Conservation (phyloP, 257 asterid genomes). For the Penstemon barbatus region DNA sequence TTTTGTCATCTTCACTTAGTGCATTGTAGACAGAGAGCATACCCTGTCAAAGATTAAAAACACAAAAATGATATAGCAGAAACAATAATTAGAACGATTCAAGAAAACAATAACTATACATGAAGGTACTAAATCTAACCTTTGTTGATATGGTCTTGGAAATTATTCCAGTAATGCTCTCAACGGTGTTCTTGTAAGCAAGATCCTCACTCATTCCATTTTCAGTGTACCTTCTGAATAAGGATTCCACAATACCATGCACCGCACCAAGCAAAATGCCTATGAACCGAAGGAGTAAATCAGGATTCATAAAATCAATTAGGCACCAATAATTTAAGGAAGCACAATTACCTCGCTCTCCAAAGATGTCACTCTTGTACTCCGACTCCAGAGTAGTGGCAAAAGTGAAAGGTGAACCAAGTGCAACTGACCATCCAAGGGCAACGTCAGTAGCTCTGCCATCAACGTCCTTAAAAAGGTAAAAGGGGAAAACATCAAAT, state of each 20-base stretch:
- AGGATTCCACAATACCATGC: slow-evolving; percentile 89
- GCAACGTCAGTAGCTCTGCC: slow-evolving; percentile 98
- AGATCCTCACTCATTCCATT: slow-evolving; percentile 88
- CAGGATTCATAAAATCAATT: slow-evolving; percentile 17
- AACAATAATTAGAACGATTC: slow-evolving; percentile 13
- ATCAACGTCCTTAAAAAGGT: slow-evolving; percentile 67
- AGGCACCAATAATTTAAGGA: not conserved
- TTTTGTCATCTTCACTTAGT: slow-evolving; percentile 73
- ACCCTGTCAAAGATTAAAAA: slow-evolving; percentile 54
- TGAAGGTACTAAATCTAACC: slow-evolving; percentile 39
- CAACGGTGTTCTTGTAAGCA: slow-evolving; percentile 95
- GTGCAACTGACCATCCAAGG: slow-evolving; percentile 96
- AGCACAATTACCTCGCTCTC: slow-evolving; percentile 73
- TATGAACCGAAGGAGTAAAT: slow-evolving; percentile 28
- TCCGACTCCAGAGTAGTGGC: slow-evolving; percentile 90
- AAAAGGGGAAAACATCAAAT: slow-evolving; percentile 7
- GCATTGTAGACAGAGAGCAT: slow-evolving; percentile 86
- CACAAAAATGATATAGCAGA: not conserved
- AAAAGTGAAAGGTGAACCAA: slow-evolving; percentile 95
- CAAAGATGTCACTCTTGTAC: slow-evolving; percentile 92
- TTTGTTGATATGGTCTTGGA: slow-evolving; percentile 87
- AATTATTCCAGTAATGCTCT: slow-evolving; percentile 79
- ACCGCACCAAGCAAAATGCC: slow-evolving; percentile 98
- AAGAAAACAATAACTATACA: slow-evolving; percentile 3
- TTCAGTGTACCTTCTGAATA: slow-evolving; percentile 92